A percentile compares a stretch with the other conserved stretches of the same genome.
Conservation (phyloP, 2,329 filamentous ascomycete genomes). For the Plenodomus lindquistii region DNA sequence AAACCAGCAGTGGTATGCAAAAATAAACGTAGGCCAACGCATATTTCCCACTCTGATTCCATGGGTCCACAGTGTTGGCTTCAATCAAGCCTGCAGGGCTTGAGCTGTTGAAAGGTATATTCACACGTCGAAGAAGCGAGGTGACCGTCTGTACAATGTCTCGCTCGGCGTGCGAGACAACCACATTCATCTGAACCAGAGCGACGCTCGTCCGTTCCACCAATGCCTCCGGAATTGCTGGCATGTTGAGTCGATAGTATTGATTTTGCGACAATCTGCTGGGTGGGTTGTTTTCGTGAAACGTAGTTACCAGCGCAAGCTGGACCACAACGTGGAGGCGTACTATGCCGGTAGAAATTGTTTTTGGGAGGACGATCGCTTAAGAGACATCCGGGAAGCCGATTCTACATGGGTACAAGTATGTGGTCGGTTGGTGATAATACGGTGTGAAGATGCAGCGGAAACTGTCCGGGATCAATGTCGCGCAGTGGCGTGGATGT, state of each 20-base stretch:
- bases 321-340: slow-evolving; percentile 24
- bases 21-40: slow-evolving; percentile 88
- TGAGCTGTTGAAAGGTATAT: slow-evolving; percentile 59
- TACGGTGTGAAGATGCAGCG: slow-evolving; percentile 38
- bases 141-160: slow-evolving; percentile 32
- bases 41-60: slow-evolving; percentile 81
- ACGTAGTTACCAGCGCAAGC: slow-evolving; percentile 43
- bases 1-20: slow-evolving; percentile 69
- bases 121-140: slow-evolving; percentile 51
- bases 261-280: slow-evolving; percentile 11
- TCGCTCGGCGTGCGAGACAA: slow-evolving; percentile 33
- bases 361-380: slow-evolving; percentile 20
- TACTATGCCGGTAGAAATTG: slow-evolving; percentile 17
- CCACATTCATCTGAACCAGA: slow-evolving; percentile 33
- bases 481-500: slow-evolving; percentile 23
- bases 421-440: slow-evolving; percentile 29
- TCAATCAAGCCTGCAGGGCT: slow-evolving; percentile 60
- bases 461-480: slow-evolving; percentile 25
- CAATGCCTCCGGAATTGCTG: slow-evolving; percentile 37
- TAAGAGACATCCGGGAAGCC: slow-evolving; percentile 22
- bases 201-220: slow-evolving; percentile 32
- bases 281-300: slow-evolving; percentile 18
- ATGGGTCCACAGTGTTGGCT: slow-evolving; percentile 71
- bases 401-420: slow-evolving; percentile 41
- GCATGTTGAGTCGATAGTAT: slow-evolving; percentile 32